A percentile compares a stretch with the other conserved stretches of the same genome.
Evolutionary conservation across 495 filamentous ascomycete genomes (phyloP).

Genomic region (Podospora appendiculata): DNA sequence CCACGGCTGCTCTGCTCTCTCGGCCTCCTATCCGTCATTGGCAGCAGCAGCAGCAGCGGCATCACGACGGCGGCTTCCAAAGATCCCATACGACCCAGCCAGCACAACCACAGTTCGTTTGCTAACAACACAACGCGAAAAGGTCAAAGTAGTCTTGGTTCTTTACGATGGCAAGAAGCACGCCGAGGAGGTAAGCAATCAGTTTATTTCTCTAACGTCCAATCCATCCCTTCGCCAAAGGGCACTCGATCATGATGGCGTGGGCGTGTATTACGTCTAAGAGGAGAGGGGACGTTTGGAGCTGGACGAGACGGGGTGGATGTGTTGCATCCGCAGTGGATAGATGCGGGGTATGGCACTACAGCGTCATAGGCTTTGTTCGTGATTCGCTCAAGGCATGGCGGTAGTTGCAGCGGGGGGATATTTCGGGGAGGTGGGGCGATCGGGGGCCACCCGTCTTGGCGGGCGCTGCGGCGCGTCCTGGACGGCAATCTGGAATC

Average conservation of each 20-base stretch:
- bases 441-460: not conserved
- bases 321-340: too few relatives aligned
- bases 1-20: not conserved
- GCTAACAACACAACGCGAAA: slow-evolving; percentile 42
- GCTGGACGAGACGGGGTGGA: too few relatives aligned
- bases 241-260: too few relatives aligned
- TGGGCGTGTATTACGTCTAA: slow-evolving; percentile 1
- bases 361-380: too few relatives aligned
- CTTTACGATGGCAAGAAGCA: slow-evolving; percentile 49
- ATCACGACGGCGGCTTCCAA: not conserved
- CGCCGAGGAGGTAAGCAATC: slow-evolving; percentile 39
- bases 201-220: slow-evolving; percentile 1
- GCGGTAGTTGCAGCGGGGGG: too few relatives aligned
- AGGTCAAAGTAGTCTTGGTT: slow-evolving; percentile 51
- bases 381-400: too few relatives aligned
- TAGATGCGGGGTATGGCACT: not conserved
- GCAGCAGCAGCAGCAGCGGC: slow-evolving; percentile 16
- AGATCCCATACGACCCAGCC: not conserved
- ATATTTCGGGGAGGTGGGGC: slow-evolving; percentile 7
- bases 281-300: too few relatives aligned
- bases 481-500: not conserved
- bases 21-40: not conserved
- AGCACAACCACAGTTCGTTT: slow-evolving; percentile 14
- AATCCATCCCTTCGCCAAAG: too few relatives aligned
- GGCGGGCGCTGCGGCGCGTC: not conserved